These are phyloP conservation scores for Suillus occidentalis DNA, from an alignment of 768 basidiomycete species.

Conservation along the genomic window DNA sequence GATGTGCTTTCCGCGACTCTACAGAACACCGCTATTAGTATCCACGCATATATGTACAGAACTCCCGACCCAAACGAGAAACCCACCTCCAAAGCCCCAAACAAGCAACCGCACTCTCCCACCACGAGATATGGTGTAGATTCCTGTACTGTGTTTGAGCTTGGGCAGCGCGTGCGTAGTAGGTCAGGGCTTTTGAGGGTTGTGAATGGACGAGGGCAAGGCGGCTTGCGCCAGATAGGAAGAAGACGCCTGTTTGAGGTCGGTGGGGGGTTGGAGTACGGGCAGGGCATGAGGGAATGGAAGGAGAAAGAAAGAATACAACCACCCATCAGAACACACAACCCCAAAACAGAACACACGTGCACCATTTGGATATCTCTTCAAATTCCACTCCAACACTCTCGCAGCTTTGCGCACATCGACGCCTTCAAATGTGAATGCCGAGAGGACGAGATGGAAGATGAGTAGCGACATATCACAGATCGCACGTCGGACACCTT, in stretches of 20 bases:
- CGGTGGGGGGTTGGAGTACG: not conserved
- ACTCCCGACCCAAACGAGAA: not conserved
- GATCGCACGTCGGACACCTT: constrained; percentile 80
- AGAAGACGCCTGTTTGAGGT: constrained; percentile 68
- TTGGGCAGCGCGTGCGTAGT: constrained; percentile 66
- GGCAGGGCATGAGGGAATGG: not conserved
- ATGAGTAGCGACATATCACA: constrained; percentile 87
- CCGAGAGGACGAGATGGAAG: constrained; percentile 87
- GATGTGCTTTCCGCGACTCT: not conserved
- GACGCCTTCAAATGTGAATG: constrained; percentile 74
- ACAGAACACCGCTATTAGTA: not conserved
- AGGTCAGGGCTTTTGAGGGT: constrained; percentile 70
- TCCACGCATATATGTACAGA: not conserved
- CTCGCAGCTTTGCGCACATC: constrained; percentile 72
- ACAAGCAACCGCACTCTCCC: constrained; percentile 84
- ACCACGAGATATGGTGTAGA: constrained; percentile 74
- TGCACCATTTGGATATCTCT: constrained; percentile 72
- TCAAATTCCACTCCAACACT: constrained; percentile 82
- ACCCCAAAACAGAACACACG: constrained; percentile 9
- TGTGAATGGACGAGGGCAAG: constrained; percentile 73
- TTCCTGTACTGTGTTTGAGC: constrained; percentile 67
- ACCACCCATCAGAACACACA: not conserved
- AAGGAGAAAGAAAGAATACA: not conserved
- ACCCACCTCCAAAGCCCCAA: constrained; percentile 58
- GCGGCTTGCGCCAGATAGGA: constrained; percentile 90